Conservation (phyloP, 306 rosid species). For the Fragaria iinumae region DNA sequence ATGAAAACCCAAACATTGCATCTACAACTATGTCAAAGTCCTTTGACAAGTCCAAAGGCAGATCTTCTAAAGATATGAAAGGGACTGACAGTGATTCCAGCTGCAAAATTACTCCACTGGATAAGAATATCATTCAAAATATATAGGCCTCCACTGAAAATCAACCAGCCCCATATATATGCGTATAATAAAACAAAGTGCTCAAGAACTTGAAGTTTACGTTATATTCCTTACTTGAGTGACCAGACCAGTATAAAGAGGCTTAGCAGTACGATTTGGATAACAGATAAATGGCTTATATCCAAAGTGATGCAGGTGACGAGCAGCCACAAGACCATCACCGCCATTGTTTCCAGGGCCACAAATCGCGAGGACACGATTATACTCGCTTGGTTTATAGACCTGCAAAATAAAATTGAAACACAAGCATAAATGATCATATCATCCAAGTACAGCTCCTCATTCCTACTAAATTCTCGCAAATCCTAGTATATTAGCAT, state of each 20-base stretch:
- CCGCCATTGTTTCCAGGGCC: conserved; percentile 99
- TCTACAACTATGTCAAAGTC: conserved; percentile 73
- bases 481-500: background rate
- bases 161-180: conserved; percentile 2
- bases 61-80: conserved; percentile 76
- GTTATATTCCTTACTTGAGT: conserved; percentile 61
- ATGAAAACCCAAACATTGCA: conserved; percentile 96
- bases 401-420: conserved; percentile 41
- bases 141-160: background rate
- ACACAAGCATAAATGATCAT: conserved; percentile 17
- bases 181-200: conserved; percentile 13
- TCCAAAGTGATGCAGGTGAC: conserved; percentile 88
- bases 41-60: conserved; percentile 60
- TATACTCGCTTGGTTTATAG: conserved; percentile 62
- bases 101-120: conserved; percentile 46
- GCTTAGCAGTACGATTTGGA: conserved; percentile 81
- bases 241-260: conserved; percentile 83
- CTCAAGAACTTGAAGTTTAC: conserved; percentile 4
- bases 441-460: background rate
- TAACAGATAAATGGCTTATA: conserved; percentile 73
- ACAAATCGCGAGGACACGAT: conserved; percentile 72
- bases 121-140: conserved; percentile 27
- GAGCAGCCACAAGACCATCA: conserved; percentile 95
- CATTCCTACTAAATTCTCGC: background rate
- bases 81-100: conserved; percentile 85